A percentile compares a stretch with the other conserved stretches of the same genome.
These are phyloP conservation scores for Boletus semigastroideus DNA, from an alignment of 1,284 basidiomycete genomes.

Conservation along the genomic window DNA sequence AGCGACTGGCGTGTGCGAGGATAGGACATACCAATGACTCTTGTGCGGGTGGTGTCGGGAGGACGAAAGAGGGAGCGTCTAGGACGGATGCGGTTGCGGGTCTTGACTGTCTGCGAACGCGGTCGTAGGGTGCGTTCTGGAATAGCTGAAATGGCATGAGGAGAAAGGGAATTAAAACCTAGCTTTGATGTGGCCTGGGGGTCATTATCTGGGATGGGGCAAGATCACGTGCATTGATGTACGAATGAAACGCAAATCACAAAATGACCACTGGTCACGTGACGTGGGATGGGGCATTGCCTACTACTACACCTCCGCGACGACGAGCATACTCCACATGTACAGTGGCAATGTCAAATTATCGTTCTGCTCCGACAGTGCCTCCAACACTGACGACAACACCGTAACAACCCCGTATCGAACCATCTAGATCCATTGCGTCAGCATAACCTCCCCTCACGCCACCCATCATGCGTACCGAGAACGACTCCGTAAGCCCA, in stretches of 20 bases:
- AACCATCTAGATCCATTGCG: conserved; percentile 40
- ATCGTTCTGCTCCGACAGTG: conserved; percentile 90
- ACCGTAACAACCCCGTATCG: conserved; percentile 59
- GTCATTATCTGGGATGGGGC: conserved; percentile 24
- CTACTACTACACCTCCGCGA: conserved; percentile 35
- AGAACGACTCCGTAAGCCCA: conserved; percentile 72
- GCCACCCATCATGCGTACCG: conserved; percentile 50
- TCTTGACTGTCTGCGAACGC: conserved; percentile 34
- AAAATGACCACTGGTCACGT: conserved; percentile 28
- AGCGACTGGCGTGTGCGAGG: background rate
- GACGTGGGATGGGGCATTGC: conserved; percentile 8
- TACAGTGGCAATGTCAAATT: conserved; percentile 89
- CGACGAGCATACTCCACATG: conserved; percentile 78
- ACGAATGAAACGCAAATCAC: background rate
- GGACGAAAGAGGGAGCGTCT: conserved; percentile 32
- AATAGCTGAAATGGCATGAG: conserved; percentile 36
- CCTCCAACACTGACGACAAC: conserved; percentile 77
- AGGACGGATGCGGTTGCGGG: conserved; percentile 54
- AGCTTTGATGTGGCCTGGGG: conserved; percentile 19
- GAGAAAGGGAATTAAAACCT: conserved; percentile 25
- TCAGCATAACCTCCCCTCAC: conserved; percentile 14
- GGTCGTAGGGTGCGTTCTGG: conserved; percentile 16
- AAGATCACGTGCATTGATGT: conserved; percentile 26
- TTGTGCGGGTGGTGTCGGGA: conserved; percentile 19
- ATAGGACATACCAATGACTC: conserved; percentile 10